Evolutionary conservation across 2,329 filamentous ascomycete species (phyloP), one percentile per base, ranked within the genome.

Genomic region (Fusarium palustre): DNA sequence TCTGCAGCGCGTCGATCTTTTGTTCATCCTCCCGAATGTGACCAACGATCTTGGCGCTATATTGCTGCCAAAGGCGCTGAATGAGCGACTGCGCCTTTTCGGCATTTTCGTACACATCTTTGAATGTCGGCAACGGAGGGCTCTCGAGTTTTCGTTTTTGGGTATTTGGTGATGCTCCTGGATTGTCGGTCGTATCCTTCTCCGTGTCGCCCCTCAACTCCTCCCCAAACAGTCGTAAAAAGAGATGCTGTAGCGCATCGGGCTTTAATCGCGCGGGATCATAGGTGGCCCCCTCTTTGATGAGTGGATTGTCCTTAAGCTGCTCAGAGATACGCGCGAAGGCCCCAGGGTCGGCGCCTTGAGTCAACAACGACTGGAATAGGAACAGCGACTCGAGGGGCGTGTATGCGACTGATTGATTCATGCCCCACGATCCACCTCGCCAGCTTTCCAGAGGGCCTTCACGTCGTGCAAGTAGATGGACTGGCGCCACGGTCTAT

Each of bases 311-410:
- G 75, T 85, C 89, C 79, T 87, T 90, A 68, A 98, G 87, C 63
- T 90, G 82, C 69, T 91, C 87, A 61, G 93, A 94, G 68, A 96
- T 92, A 72, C 85, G 86, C 75, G 82, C 82, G 81, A 97, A 96
- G 77, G 87, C 88, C 66, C 84, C 79, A 54, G 88, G 82, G 70
- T 89, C 86, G 70, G 89, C 83, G 76, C 91, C 91, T 79, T 92
- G 86, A 72, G 84, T 84, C 71, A 89, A 86, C 69, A 97, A 86
- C 65, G 90, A 91, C 81, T 95, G 92, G 82, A 96, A 95, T 76
- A 97, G 87, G 71, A 96, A 87, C 66, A 97, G 86, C 76, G 91
- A 92, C 86, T 97, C 94, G 84, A 97, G 91, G 73, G 91, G 88
- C 77, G 93, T 95, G 81, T 96, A 94, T 76, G 86, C 84, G 77